These are phyloP conservation scores for Pistacia integerrima DNA, from an alignment of 345 rosid species.

Conservation along the genomic window DNA sequence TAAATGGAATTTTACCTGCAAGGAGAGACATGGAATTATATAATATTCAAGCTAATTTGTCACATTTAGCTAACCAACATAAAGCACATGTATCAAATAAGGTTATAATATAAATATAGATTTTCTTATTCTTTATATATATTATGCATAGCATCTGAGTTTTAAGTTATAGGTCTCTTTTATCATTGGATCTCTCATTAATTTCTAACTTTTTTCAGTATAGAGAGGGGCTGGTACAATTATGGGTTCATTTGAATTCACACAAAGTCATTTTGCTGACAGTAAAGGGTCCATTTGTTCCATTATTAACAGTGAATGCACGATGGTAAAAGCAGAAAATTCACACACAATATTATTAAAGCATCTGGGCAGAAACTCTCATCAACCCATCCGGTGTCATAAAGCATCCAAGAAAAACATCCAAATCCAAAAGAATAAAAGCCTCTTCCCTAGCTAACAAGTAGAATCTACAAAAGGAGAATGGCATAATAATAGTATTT, in stretches of 20 bases:
- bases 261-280: not conserved
- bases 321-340: not conserved
- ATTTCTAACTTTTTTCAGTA: too few species aligned
- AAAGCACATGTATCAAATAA: too few species aligned
- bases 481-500: too few species aligned
- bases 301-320: not conserved
- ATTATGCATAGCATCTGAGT: too few species aligned
- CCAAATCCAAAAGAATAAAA: not conserved
- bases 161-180: too few species aligned
- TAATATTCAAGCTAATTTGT: not conserved
- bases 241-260: not conserved
- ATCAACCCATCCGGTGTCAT: too few species aligned
- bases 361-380: not conserved
- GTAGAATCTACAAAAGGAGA: too few species aligned
- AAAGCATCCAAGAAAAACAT: too few species aligned
- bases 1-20: not conserved
- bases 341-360: not conserved
- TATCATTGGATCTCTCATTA: too few species aligned
- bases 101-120: too few species aligned
- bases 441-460: not conserved
- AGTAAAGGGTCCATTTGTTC: not conserved
- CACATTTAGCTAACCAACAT: not conserved
- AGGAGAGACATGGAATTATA: not conserved
- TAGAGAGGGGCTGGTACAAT: not conserved
- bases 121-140: too few species aligned